Evolutionary conservation across 2,329 filamentous ascomycete genomes (phyloP).

Genomic region (Paecilomyces dactylethromorphus): DNA sequence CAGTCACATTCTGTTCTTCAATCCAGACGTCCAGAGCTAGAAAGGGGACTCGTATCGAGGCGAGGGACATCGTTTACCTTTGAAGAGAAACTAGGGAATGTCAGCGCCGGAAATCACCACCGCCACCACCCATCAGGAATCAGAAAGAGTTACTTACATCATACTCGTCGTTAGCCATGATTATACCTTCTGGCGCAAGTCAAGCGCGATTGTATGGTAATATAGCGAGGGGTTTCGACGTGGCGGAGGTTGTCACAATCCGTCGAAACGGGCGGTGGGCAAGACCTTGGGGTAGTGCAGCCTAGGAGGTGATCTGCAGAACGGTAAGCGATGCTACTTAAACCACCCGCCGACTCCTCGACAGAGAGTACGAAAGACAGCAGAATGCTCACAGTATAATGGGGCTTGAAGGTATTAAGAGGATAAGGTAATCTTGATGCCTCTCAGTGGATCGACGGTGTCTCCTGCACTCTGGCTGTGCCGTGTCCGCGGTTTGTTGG

Average conservation of each 20-base stretch:
- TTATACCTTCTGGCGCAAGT: conserved; percentile 18
- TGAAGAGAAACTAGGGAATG: conserved; percentile 82
- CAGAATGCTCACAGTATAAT: conserved; percentile 2
- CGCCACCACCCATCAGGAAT: not conserved
- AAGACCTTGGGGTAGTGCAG: conserved; percentile 7
- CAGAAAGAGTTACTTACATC: conserved; percentile 64
- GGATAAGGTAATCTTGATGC: conserved; percentile 17
- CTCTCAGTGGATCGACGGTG: conserved; percentile 2
- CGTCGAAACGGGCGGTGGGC: conserved; percentile 4
- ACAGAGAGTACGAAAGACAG: not conserved
- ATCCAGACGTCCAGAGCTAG: conserved; percentile 6
- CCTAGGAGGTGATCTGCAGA: conserved; percentile 7
- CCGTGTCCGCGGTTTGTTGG: conserved; percentile 8
- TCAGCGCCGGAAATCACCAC: conserved; percentile 21
- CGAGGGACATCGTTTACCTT: conserved; percentile 57
- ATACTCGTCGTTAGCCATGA: conserved; percentile 99
- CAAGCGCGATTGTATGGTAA: conserved; percentile 13
- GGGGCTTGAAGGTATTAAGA: conserved; percentile 5
- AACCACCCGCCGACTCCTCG: not conserved
- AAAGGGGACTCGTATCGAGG: conserved; percentile 13
- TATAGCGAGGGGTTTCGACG: conserved; percentile 13
- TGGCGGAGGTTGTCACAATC: conserved; percentile 14
- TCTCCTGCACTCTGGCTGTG: conserved; percentile 9
- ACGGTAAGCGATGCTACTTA: not conserved
- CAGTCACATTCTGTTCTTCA: conserved; percentile 7